These are phyloP conservation scores for Tilletia walkeri DNA, from an alignment of 1,284 basidiomycete species.

Conservation along the genomic window DNA sequence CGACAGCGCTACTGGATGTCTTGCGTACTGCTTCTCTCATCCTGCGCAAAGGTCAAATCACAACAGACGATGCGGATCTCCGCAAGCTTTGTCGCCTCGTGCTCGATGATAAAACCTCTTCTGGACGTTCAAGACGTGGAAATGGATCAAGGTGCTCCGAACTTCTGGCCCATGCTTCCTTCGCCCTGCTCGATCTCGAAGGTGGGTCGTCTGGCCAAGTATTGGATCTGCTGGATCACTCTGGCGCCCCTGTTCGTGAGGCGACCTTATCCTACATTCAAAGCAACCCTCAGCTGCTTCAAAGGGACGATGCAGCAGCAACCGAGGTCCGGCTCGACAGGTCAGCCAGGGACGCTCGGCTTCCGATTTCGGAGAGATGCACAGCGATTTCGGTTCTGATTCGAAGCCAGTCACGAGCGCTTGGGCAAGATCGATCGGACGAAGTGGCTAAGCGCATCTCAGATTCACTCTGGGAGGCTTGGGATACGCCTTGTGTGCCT, in stretches of 20 bases:
- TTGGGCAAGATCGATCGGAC: background rate
- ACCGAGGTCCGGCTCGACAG: background rate
- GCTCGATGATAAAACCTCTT: background rate
- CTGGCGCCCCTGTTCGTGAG: background rate
- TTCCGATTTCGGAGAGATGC: background rate
- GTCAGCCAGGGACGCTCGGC: background rate
- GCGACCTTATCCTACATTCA: background rate
- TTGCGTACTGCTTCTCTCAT: background rate
- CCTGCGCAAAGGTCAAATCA: background rate
- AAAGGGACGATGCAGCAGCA: too few relatives aligned
- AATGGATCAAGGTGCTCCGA: background rate
- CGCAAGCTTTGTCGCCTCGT: background rate
- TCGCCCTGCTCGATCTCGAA: slow-evolving; percentile 3
- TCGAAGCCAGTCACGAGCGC: background rate
- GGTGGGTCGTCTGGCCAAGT: background rate
- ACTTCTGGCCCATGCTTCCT: background rate
- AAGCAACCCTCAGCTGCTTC: background rate
- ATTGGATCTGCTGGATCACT: background rate
- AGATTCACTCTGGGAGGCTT: slow-evolving; percentile 1
- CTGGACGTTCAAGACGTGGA: background rate
- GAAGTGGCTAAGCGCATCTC: background rate
- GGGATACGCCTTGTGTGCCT: slow-evolving; percentile 15
- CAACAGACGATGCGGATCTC: background rate
- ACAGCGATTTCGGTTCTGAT: background rate
- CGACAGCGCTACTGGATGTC: background rate